Evolutionary conservation across 257 asterid species (phyloP).

Genomic region (Ocimum tenuiflorum): DNA sequence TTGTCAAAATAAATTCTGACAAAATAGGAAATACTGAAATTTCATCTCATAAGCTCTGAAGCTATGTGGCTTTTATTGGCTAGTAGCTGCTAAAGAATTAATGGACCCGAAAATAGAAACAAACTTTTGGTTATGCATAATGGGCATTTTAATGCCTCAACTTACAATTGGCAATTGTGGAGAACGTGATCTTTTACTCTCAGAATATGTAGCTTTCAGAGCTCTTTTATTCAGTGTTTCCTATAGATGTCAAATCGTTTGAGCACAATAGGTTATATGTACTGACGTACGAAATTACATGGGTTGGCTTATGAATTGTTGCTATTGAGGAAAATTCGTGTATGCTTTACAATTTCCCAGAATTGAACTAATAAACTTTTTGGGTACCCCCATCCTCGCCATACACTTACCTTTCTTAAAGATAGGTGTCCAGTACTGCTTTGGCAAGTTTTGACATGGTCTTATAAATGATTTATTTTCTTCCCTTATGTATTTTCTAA

Average conservation of each 20-base stretch:
- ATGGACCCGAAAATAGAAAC: not conserved
- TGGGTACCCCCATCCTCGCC: not conserved
- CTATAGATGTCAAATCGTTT: not conserved
- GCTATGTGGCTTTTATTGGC: not conserved
- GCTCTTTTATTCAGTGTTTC: not conserved
- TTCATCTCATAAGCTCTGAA: not conserved
- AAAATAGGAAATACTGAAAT: not conserved
- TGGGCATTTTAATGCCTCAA: not conserved
- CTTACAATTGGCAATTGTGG: not conserved
- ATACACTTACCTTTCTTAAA: not conserved
- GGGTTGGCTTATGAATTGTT: not conserved
- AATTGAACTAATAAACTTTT: not conserved
- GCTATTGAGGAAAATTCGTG: not conserved
- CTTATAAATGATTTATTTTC: not conserved
- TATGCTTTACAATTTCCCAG: conserved; percentile 1
- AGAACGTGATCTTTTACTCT: not conserved
- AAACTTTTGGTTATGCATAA: not conserved
- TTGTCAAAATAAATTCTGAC: not conserved
- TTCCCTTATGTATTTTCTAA: not conserved
- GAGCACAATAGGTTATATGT: not conserved
- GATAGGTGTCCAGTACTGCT: conserved; percentile 3
- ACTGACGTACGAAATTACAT: not conserved
- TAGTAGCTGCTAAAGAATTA: not conserved
- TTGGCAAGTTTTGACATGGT: conserved; percentile 6
- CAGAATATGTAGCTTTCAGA: not conserved